phyloP scores from a whole-genome alignment of 2,329 filamentous ascomycete species.

The Aspergillus chevalieri region DNA sequence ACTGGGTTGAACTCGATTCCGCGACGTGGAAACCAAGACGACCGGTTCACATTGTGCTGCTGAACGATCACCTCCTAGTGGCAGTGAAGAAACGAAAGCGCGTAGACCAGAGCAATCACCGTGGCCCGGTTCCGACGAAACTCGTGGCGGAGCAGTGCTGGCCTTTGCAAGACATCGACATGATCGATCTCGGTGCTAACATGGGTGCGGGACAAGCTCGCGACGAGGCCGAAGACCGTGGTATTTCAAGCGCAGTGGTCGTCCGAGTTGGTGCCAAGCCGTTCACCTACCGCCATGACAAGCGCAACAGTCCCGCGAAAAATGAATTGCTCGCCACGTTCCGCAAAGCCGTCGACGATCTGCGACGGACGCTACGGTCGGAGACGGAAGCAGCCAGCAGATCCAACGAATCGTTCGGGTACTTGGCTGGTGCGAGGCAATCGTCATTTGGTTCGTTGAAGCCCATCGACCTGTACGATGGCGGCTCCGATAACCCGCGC shows the following conservation, averaged over 20 bases:
- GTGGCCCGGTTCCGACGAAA: constrained; percentile 54
- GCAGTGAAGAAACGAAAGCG: constrained; percentile 91
- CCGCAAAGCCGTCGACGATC: constrained; percentile 84
- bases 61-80: constrained; percentile 91
- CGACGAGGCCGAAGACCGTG: constrained; percentile 47
- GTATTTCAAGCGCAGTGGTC: constrained; percentile 79
- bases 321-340: constrained; percentile 77
- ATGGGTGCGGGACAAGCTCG: constrained; percentile 31
- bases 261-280: constrained; percentile 83
- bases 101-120: constrained; percentile 56
- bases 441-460: constrained; percentile 65
- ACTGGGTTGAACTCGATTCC: constrained; percentile 94
- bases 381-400: constrained; percentile 85
- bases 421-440: constrained; percentile 68
- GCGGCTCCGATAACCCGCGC: constrained; percentile 66
- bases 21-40: constrained; percentile 92
- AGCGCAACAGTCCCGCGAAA: constrained; percentile 73
- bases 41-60: constrained; percentile 81
- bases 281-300: constrained; percentile 89
- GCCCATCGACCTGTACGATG: constrained; percentile 64
- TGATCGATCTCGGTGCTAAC: constrained; percentile 71
- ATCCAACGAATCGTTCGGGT: constrained; percentile 76
- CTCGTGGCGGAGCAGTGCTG: constrained; percentile 92
- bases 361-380: constrained; percentile 76
- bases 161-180: constrained; percentile 85